Evolutionary conservation across 139 green algal species (phyloP).

Genomic region (Auxenochlorella pyrenoidosa): DNA sequence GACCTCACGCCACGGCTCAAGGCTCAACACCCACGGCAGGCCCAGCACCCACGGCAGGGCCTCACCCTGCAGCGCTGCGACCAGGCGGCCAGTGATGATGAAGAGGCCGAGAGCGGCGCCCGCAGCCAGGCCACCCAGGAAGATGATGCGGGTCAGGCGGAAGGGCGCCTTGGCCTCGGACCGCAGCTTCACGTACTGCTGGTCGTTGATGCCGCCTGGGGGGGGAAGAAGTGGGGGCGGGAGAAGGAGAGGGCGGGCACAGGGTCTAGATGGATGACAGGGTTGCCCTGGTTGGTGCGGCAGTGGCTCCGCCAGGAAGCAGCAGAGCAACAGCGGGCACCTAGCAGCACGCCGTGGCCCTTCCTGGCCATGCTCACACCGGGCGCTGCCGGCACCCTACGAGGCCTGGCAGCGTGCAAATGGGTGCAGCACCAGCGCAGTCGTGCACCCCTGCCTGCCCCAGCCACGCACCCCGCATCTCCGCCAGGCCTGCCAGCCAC

Average conservation of each 20-base stretch:
- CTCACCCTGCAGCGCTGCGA: constrained; percentile 67
- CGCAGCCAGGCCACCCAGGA: constrained; percentile 75
- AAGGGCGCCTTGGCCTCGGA: constrained; percentile 82
- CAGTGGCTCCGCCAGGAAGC: not conserved
- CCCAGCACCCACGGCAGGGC: not conserved
- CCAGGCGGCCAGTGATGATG: constrained; percentile 75
- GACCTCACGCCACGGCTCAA: not conserved
- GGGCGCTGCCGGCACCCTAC: not conserved
- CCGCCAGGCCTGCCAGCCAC: constrained; percentile 79
- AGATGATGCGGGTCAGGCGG: constrained; percentile 78
- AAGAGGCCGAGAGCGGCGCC: constrained; percentile 84
- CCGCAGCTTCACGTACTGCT: constrained; percentile 69
- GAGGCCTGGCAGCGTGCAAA: too few relatives aligned
- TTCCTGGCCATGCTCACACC: not conserved
- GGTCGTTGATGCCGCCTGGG: constrained; percentile 59
- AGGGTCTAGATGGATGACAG: too few relatives aligned
- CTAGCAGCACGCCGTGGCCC: not conserved
- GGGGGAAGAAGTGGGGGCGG: too few relatives aligned
- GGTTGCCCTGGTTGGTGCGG: not conserved
- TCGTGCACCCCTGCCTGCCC: not conserved
- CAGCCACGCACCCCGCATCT: constrained; percentile 53
- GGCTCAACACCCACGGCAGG: too few relatives aligned
- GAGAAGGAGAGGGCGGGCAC: not conserved
- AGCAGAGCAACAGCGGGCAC: not conserved
- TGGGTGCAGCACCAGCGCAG: not conserved